Conservation (phyloP, 2,329 filamentous ascomycete genomes). For the Pyricularia grisea region DNA sequence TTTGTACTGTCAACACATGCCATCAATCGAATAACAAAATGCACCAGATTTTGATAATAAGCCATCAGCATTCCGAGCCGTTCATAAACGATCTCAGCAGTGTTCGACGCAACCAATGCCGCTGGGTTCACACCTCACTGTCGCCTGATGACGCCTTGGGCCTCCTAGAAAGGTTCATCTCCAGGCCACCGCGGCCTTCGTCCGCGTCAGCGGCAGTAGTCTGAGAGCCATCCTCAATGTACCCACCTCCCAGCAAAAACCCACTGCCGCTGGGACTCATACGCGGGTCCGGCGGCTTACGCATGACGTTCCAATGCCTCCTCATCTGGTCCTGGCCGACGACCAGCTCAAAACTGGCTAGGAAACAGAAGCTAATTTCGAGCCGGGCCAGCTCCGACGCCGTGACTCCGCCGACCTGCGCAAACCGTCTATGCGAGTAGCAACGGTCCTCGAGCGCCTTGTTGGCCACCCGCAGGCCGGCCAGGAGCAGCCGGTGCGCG, state of each 20-base stretch:
- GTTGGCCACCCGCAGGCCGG: slow-evolving; percentile 78
- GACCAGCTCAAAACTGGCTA: slow-evolving; percentile 73
- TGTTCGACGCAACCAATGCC: background rate
- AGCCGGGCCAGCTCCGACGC: slow-evolving; percentile 71
- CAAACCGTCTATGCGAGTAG: slow-evolving; percentile 75
- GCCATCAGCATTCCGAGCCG: background rate
- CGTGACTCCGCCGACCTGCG: slow-evolving; percentile 81
- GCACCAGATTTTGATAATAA: background rate
- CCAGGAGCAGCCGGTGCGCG: slow-evolving; percentile 76
- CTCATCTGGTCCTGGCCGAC: slow-evolving; percentile 51
- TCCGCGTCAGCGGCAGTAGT: slow-evolving; percentile 6
- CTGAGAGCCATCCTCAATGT: slow-evolving; percentile 8
- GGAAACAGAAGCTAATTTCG: slow-evolving; percentile 82
- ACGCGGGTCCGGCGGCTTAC: slow-evolving; percentile 11
- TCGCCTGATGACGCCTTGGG: background rate
- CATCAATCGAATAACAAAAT: background rate
- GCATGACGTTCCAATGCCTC: slow-evolving; percentile 58
- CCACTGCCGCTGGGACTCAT: slow-evolving; percentile 7
- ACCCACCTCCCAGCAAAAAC: slow-evolving; percentile 9
- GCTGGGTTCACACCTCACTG: background rate
- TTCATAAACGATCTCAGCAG: background rate
- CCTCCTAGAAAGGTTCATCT: slow-evolving; percentile 10
- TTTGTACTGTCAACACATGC: background rate
- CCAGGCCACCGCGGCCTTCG: background rate
- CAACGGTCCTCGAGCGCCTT: slow-evolving; percentile 91